Percentiles rank a stretch among this genome's conserved stretches.
phyloP scores from a whole-genome alignment of 345 rosid species.

The Balakata baccata region DNA sequence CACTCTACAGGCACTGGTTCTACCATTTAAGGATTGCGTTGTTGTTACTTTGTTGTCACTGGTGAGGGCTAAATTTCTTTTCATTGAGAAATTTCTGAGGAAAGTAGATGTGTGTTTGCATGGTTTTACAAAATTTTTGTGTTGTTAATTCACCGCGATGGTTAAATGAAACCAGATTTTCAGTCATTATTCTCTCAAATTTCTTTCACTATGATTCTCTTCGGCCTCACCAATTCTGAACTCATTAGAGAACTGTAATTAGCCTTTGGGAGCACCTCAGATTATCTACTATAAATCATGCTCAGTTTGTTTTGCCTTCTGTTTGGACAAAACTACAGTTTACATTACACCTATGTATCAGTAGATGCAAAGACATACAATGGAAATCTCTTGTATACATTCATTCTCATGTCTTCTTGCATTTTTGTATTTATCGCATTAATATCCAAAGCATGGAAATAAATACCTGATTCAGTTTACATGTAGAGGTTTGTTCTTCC shows the following conservation, averaged over 20 bases:
- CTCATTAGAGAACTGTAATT: neutral
- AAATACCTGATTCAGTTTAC: neutral
- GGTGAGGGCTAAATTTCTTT: constrained; percentile 18
- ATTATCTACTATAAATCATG: neutral
- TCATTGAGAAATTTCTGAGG: constrained; percentile 10
- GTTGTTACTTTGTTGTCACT: constrained; percentile 23
- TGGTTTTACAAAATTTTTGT: neutral
- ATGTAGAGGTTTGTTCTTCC: neutral
- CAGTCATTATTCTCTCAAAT: neutral
- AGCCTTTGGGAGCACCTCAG: too few species aligned
- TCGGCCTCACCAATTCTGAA: neutral
- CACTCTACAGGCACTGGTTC: constrained; percentile 18
- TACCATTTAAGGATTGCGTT: constrained; percentile 24
- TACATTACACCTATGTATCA: neutral
- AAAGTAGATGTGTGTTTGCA: constrained; percentile 14
- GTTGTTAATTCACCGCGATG: neutral
- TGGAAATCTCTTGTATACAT: neutral
- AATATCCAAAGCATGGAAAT: neutral
- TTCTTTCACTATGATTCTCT: neutral
- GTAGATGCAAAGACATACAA: neutral
- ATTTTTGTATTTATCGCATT: neutral
- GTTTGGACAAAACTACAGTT: neutral
- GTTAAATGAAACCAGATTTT: constrained; percentile 1
- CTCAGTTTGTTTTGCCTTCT: neutral
- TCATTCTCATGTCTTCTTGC: neutral